Conservation (phyloP, 352 stramenopile species). For the Globisporangium barbulae region DNA sequence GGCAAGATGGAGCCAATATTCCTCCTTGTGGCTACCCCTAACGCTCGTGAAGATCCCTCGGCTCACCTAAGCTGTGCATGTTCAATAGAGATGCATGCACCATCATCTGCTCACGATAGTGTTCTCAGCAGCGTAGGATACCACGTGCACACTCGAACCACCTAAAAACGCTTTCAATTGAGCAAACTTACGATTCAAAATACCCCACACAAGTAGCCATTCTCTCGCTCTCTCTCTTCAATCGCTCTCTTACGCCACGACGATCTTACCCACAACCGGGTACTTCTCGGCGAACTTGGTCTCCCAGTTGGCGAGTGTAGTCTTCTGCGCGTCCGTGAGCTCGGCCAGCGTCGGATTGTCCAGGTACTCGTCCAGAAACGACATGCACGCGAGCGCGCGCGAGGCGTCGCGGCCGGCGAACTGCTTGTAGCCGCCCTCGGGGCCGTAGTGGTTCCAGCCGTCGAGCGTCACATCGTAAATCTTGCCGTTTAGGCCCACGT, state of each 20-base stretch:
- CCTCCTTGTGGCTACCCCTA: no score
- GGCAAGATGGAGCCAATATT: no score
- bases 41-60: no score
- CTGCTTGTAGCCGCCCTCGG: conserved; percentile 92
- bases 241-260: conserved; percentile 18
- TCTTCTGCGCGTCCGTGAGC: conserved; percentile 90
- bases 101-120: no score
- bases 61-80: no score
- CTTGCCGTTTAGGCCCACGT: conserved; percentile 91
- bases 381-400: conserved; percentile 95
- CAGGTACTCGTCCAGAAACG: conserved; percentile 92
- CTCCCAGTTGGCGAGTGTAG: conserved; percentile 96
- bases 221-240: background rate
- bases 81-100: no score
- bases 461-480: conserved; percentile 98
- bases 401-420: conserved; percentile 96
- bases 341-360: conserved; percentile 90
- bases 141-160: no score
- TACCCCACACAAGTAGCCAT: background rate
- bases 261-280: conserved; percentile 88
- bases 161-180: background rate
- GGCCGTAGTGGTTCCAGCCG: conserved; percentile 91
- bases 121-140: no score
- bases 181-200: conserved; percentile 1
- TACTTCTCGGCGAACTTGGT: conserved; percentile 96